Percentiles rank a stretch among this genome's conserved stretches.
phyloP scores from a whole-genome alignment of 2,329 filamentous ascomycete species.

The Penicillium thymicola region DNA sequence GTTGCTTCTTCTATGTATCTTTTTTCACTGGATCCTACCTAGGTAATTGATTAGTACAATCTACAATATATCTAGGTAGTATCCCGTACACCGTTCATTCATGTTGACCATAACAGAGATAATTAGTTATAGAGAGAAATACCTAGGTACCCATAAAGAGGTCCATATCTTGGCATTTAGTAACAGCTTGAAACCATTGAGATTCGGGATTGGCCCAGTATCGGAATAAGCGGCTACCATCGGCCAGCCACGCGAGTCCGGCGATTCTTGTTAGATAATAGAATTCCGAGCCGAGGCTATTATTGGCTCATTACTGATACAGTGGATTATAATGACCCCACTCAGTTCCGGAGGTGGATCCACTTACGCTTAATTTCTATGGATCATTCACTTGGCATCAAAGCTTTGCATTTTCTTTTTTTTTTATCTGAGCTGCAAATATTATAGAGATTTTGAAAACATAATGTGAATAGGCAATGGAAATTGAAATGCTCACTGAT shows the following conservation, averaged over 20 bases:
- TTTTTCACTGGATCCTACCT: background rate
- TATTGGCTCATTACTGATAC: background rate
- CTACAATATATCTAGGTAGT: background rate
- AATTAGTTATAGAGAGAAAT: background rate
- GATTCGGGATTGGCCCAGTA: background rate
- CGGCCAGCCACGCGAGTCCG: slow-evolving; percentile 10
- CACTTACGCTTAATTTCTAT: slow-evolving; percentile 17
- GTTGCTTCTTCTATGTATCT: background rate
- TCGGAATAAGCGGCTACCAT: slow-evolving; percentile 11
- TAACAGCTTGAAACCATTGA: slow-evolving; percentile 5
- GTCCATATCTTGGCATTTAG: slow-evolving; percentile 5
- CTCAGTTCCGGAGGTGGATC: slow-evolving; percentile 8
- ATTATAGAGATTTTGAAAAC: background rate
- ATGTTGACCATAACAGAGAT: background rate
- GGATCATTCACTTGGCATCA: slow-evolving; percentile 8
- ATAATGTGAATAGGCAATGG: slow-evolving; percentile 15
- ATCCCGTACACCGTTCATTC: background rate
- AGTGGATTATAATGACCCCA: slow-evolving; percentile 4
- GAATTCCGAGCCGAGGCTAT: slow-evolving; percentile 2
- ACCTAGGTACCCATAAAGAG: background rate
- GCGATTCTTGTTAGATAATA: slow-evolving; percentile 22
- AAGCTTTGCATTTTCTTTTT: background rate
- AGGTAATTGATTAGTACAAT: background rate
- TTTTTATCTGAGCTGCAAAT: background rate
- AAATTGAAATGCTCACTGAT: slow-evolving; percentile 7